Conservation (phyloP, 2,329 filamentous ascomycete genomes). For the Ilyonectria mors-panacis region DNA sequence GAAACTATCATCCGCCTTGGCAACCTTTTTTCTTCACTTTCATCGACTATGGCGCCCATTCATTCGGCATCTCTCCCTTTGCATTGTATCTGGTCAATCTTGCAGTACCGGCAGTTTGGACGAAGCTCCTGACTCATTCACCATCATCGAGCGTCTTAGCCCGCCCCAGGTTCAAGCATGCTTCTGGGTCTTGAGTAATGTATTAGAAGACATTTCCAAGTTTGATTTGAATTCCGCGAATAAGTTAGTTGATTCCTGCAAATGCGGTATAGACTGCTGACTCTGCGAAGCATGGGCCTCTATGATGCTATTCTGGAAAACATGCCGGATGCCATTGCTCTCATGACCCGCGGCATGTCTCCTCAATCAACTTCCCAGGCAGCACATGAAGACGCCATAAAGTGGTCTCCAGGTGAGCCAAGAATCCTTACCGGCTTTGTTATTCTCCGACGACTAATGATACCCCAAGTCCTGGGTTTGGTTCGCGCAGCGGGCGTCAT, state of each 20-base stretch:
- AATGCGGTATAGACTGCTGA: conserved; percentile 4
- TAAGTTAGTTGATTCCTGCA: conserved; percentile 59
- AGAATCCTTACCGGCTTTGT: conserved; percentile 32
- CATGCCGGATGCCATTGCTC: conserved; percentile 55
- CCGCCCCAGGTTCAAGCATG: conserved; percentile 66
- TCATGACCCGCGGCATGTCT: conserved; percentile 59
- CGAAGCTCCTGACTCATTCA: conserved; percentile 57
- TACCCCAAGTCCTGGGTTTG: conserved; percentile 76
- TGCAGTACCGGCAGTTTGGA: conserved; percentile 40
- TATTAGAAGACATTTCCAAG: conserved; percentile 63
- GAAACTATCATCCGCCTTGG: conserved; percentile 84
- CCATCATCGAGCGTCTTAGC: conserved; percentile 64
- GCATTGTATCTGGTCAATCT: conserved; percentile 59
- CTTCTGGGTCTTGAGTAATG: conserved; percentile 71
- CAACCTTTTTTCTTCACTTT: conserved; percentile 82
- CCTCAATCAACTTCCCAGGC: conserved; percentile 47
- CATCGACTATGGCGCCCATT: conserved; percentile 77
- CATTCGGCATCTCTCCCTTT: conserved; percentile 72
- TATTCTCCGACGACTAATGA: conserved; percentile 20
- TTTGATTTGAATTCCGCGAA: conserved; percentile 74
- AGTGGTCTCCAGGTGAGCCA: conserved; percentile 72
- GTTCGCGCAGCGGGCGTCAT: conserved; percentile 77
- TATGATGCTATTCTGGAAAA: conserved; percentile 60
- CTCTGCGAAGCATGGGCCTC: conserved; percentile 52
- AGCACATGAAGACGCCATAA: conserved; percentile 69